phyloP scores from a whole-genome alignment of 257 asterid species.

The Primulina huaijiensis region DNA sequence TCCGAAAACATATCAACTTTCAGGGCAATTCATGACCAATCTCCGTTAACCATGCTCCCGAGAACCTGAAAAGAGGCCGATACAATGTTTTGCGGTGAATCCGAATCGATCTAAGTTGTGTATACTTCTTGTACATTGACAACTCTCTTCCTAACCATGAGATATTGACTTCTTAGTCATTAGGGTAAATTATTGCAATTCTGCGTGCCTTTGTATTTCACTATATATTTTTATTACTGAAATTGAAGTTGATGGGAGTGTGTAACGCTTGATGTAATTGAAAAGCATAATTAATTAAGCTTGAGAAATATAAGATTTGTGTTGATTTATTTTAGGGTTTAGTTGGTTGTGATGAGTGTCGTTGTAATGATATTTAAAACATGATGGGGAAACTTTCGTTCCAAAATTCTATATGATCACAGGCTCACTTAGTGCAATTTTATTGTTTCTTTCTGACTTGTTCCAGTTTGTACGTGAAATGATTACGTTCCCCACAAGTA shows the following conservation, averaged over 20 bases:
- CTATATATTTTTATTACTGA: neutral
- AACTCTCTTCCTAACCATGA: constrained; percentile 19
- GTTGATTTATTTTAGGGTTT: neutral
- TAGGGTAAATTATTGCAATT: neutral
- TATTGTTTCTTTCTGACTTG: neutral
- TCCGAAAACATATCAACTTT: neutral
- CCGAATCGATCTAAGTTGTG: constrained; percentile 2
- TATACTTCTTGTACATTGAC: constrained; percentile 39
- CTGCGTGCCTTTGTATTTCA: neutral
- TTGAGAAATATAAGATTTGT: neutral
- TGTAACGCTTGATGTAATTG: neutral
- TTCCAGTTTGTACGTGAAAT: neutral
- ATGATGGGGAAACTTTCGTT: neutral
- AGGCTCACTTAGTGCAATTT: neutral
- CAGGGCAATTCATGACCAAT: constrained; percentile 2
- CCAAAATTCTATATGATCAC: neutral
- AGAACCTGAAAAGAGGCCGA: constrained; percentile 15
- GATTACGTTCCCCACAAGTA: neutral
- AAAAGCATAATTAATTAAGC: neutral
- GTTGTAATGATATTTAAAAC: neutral
- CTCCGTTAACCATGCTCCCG: constrained; percentile 12
- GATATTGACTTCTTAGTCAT: neutral
- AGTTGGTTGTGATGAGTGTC: neutral
- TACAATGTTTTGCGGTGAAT: constrained; percentile 17
- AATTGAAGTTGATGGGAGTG: neutral